Conservation (phyloP, 257 asterid genomes). For the Nicotiana otophora region DNA sequence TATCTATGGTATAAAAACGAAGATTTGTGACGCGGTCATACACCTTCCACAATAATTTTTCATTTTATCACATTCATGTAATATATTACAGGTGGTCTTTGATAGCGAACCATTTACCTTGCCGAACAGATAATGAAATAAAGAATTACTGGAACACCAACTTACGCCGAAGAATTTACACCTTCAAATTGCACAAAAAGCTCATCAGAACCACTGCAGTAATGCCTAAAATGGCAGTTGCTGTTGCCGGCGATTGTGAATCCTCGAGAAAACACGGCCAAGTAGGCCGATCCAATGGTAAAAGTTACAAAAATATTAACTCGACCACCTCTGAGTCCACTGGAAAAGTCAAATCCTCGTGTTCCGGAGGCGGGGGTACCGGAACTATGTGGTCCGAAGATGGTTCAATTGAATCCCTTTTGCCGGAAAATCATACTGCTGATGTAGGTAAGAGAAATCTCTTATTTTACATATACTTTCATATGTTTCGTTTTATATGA, state of each 20-base stretch:
- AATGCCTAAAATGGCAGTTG: background rate
- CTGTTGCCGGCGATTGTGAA: background rate
- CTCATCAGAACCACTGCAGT: background rate
- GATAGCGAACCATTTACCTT: constrained; percentile 46
- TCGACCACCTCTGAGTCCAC: too few species aligned
- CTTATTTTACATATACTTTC: background rate
- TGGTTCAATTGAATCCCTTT: background rate
- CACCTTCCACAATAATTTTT: too few species aligned
- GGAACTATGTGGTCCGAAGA: background rate
- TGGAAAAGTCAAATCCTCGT: background rate
- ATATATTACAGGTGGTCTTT: constrained; percentile 43
- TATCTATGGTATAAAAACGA: background rate
- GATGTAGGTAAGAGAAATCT: background rate
- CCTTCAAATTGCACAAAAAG: constrained; percentile 21
- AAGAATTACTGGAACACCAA: constrained; percentile 66
- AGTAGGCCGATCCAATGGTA: too few species aligned
- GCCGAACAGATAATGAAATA: constrained; percentile 67
- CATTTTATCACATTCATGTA: background rate
- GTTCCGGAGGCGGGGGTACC: background rate
- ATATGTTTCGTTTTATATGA: background rate
- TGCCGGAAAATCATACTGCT: background rate
- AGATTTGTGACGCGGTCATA: too few species aligned
- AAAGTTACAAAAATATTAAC: too few species aligned
- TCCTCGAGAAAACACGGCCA: background rate
- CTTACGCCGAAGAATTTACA: constrained; percentile 38